Base-by-base conservation (phyloP, 148 eudicot species). In the Amaranthus cruentus region DNA sequence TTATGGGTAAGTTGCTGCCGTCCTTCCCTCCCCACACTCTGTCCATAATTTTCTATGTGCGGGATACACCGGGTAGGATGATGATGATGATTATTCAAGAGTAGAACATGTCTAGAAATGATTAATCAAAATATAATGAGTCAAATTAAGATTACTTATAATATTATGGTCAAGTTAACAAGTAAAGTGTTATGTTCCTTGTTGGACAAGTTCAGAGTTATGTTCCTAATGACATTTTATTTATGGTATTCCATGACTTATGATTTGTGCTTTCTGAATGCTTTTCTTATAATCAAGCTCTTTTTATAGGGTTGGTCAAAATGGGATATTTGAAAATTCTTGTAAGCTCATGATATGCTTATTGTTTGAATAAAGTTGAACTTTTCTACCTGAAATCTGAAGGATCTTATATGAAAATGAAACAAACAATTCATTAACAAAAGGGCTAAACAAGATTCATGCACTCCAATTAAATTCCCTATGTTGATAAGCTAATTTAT, bases 111-210 rank as follows among this genome's bases (percentile, higher is more conserved):
- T 46, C 44, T 73, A 53, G 9, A 21, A 63, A 11, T 63, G 21
- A 28, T 44, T 38, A 68, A 76, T 6, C 44, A 50, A 5, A 51
- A 50, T 42, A n/a, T 21, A 56, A 55, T 15, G 28, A 50, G 58
- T 76, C 68, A 61, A 52, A 52, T 51, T 42, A 52, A 51, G 59
- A 69, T 76, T 14, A 58, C 55, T 13, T 54, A 60, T 54, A 57
- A 67, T 67, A 57, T 50, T 60, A 2, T 47, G 54, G 59, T 69
- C 58, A 50, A 68, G 44, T 54, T 69, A 7, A 44, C 46, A 11
- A 59, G 56, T 68, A 58, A 38, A 50, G 44, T 76, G 7, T 68
- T 28, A 54, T 75, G 67, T 3, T 69, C 62, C 73, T 76, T 76
- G 69, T 6, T 53, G 49, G 63, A 9, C 69, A 76, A 55, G 56